A percentile compares a stretch with the other conserved stretches of the same genome.
phyloP scores from a whole-genome alignment of 2,329 filamentous ascomycete genomes.

The Aspergillus terreus region DNA sequence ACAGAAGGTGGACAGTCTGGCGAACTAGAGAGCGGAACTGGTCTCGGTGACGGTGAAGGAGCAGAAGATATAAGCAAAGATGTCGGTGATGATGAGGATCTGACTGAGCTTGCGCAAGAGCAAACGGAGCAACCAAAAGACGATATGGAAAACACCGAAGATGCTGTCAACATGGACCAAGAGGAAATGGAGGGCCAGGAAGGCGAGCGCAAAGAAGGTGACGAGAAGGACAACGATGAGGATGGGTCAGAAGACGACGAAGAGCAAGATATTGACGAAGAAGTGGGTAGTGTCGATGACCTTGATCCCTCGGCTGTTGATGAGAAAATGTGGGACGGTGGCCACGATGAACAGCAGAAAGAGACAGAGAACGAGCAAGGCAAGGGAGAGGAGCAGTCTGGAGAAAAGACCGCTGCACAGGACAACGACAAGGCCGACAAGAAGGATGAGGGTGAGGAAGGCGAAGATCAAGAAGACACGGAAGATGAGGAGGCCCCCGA shows the following conservation, averaged over 20 bases:
- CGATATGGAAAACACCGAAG: conserved; percentile 44
- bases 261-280: conserved; percentile 71
- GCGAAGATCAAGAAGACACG: conserved; percentile 58
- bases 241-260: conserved; percentile 59
- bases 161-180: conserved; percentile 61
- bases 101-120: conserved; percentile 82
- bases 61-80: conserved; percentile 98
- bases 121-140: conserved; percentile 56
- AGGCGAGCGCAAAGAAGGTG: conserved; percentile 53
- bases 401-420: conserved; percentile 59
- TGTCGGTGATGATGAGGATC: conserved; percentile 86
- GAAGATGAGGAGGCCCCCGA: conserved; percentile 46
- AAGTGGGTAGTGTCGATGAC: conserved; percentile 86
- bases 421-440: conserved; percentile 44
- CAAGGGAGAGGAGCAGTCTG: conserved; percentile 47
- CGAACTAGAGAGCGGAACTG: conserved; percentile 85
- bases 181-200: conserved; percentile 87
- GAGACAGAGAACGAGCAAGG: conserved; percentile 73
- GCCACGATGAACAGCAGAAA: conserved; percentile 60
- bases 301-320: conserved; percentile 86
- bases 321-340: conserved; percentile 98
- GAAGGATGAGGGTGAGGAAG: conserved; percentile 50
- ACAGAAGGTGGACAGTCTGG: conserved; percentile 67
- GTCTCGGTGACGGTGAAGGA: conserved; percentile 90
- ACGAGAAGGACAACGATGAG: conserved; percentile 53